These are phyloP conservation scores for Saturnispora saitoi DNA, from an alignment of 805 yeast species.

Conservation along the genomic window DNA sequence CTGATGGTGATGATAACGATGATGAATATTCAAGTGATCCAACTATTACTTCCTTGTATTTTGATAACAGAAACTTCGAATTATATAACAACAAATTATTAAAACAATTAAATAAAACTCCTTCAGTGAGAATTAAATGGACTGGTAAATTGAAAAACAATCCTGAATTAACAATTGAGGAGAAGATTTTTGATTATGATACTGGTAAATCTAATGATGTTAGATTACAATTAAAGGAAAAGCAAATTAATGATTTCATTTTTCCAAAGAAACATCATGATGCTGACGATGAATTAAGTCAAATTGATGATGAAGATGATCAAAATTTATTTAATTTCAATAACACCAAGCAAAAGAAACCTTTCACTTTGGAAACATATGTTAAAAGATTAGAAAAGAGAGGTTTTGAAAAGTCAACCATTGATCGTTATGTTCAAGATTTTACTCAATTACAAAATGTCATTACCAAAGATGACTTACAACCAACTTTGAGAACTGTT, in stretches of 20 bases:
- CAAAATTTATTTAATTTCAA: slow-evolving; percentile 9
- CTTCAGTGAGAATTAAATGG: slow-evolving; percentile 85
- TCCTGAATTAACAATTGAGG: slow-evolving; percentile 75
- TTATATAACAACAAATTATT: slow-evolving; percentile 77
- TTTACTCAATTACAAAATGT: slow-evolving; percentile 55
- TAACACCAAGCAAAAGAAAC: slow-evolving; percentile 20
- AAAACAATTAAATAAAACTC: slow-evolving; percentile 49
- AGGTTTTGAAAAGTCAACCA: slow-evolving; percentile 43
- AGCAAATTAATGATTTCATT: slow-evolving; percentile 68
- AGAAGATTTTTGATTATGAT: slow-evolving; percentile 58
- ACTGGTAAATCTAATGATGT: slow-evolving; percentile 42
- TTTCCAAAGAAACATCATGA: slow-evolving; percentile 13
- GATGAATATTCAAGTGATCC: slow-evolving; percentile 59
- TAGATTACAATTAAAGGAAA: slow-evolving; percentile 67
- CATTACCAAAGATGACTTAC: slow-evolving; percentile 56
- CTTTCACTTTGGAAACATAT: slow-evolving; percentile 35
- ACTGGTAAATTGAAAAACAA: slow-evolving; percentile 71
- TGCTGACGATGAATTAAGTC: slow-evolving; percentile 25
- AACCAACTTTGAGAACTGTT: slow-evolving; percentile 80
- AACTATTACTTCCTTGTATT: slow-evolving; percentile 74
- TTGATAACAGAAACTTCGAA: slow-evolving; percentile 77
- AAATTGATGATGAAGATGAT: slow-evolving; percentile 32
- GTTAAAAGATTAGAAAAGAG: slow-evolving; percentile 55
- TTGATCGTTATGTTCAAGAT: slow-evolving; percentile 45
- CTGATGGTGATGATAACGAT: slow-evolving; percentile 40